Evolutionary conservation across 495 filamentous ascomycete species (phyloP).

Genomic region (Staphylotrichum tortipilum): DNA sequence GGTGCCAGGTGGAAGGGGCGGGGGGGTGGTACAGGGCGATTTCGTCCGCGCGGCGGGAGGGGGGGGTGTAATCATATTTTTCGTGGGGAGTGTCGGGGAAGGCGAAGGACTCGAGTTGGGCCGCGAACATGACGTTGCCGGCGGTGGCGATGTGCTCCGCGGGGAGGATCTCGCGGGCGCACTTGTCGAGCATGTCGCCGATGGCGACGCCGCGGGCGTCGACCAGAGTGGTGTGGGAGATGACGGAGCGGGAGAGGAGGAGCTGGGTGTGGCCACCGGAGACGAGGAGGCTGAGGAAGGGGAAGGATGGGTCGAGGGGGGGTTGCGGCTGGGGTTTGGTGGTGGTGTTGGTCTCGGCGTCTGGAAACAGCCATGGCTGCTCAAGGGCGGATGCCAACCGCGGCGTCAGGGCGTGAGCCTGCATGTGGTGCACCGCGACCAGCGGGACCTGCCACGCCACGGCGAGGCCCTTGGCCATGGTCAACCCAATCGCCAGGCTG

Average conservation of each 20-base stretch:
- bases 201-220: conserved; percentile 65
- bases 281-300: conserved; percentile 82
- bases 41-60: conserved; percentile 46
- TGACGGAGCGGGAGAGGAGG: conserved; percentile 55
- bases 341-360: too few relatives aligned
- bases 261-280: conserved; percentile 90
- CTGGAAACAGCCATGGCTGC: conserved; percentile 1
- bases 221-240: conserved; percentile 62
- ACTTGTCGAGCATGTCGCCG: conserved; percentile 80
- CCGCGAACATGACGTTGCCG: conserved; percentile 66
- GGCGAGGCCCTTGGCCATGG: conserved; percentile 81
- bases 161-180: conserved; percentile 66
- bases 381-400: conserved; percentile 61
- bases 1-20: conserved; percentile 20
- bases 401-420: conserved; percentile 86
- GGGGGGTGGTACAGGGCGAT: conserved; percentile 24
- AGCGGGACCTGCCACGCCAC: conserved; percentile 74
- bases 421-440: conserved; percentile 90
- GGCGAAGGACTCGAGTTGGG: conserved; percentile 64
- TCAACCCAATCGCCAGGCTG: conserved; percentile 64
- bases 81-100: conserved; percentile 43
- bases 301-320: conserved; percentile 47
- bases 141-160: conserved; percentile 30
- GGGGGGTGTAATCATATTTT: conserved; percentile 48
- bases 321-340: too few relatives aligned